Base-by-base conservation (phyloP, 345 rosid species). In the Raphanus sativus region DNA sequence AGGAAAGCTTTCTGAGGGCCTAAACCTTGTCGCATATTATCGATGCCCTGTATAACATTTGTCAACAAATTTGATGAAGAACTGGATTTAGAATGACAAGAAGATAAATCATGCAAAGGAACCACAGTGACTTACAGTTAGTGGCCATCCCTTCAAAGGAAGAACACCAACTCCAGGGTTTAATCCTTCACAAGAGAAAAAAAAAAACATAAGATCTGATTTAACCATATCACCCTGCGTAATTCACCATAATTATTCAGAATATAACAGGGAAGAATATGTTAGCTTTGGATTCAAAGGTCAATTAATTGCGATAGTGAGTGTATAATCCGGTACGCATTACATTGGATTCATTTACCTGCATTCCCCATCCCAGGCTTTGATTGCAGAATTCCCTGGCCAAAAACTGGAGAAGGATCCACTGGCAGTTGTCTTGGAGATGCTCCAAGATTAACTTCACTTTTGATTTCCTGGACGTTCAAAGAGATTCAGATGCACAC, bases 101-200 rank as follows among this genome's bases (percentile, higher is more conserved):
- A 65, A 52, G 54, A 56, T 68, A 34, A 40, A 67, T 69, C 62
- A 24, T 36, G 56, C 50, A 55, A 64, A 55, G 30, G 45, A 74
- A 13, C 45, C 32, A 3, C 77, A 29, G 61, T 29, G 80, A 86
- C 98, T 88, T 87, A 95, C 99, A 38, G 97, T 87, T 74, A 95
- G 83, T 62, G 99, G 99, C 97, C 97, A 92, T 25, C 99, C 99
- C 73, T 90, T 89, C 82, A 91, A 76, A 4, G 99, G 94, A 81
- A 91, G 84, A 84, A 81, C 67, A 71, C 91, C 81, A n/a, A 86
- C 94, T 75, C 97, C 99, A 77, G 92, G 88, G 82, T 82, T 88
- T 79, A 91, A 77, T 81, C 94, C 99, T 95, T 75, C 83, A 82
- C 73, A 71, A 50, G 72, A 63, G 42, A 1, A 63, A 75, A 50